Percentiles rank a stretch among this genome's conserved stretches.
phyloP scores from a whole-genome alignment of 225 moss, liverwort and hornwort species.

The Polytrichum formosum region DNA sequence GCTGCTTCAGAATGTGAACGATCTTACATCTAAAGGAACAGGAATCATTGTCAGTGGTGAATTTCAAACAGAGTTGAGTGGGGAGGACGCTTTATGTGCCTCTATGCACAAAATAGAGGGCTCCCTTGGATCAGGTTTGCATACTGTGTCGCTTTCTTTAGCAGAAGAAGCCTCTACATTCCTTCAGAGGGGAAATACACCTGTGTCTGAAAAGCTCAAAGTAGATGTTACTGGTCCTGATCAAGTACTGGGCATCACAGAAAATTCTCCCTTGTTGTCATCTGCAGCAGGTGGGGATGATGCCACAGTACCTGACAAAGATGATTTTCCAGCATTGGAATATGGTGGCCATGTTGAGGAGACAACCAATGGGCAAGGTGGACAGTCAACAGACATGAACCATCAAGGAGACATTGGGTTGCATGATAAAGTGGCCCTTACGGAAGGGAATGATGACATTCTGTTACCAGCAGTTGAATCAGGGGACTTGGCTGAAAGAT shows the following conservation, averaged over 20 bases:
- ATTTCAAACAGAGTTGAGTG: neutral
- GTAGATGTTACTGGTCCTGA: slow-evolving; percentile 1
- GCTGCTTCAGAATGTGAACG: slow-evolving; percentile 4
- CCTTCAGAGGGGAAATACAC: neutral
- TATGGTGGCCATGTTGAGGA: neutral
- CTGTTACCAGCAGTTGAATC: slow-evolving; percentile 1
- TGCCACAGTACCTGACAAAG: slow-evolving; percentile 2
- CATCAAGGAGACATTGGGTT: too few species aligned
- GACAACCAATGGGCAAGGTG: slow-evolving; percentile 3
- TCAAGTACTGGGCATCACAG: neutral
- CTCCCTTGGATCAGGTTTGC: neutral
- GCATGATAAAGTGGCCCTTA: neutral
- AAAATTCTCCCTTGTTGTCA: neutral
- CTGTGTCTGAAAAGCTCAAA: neutral
- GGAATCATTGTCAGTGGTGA: neutral
- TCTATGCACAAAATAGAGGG: slow-evolving; percentile 4
- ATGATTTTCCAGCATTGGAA: neutral
- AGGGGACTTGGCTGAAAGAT: neutral
- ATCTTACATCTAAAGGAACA: neutral
- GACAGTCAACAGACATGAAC: neutral
- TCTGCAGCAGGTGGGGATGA: slow-evolving; percentile 3
- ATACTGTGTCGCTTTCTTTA: slow-evolving; percentile 4
- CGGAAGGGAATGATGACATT: slow-evolving; percentile 28
- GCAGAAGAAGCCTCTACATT: slow-evolving; percentile 8
- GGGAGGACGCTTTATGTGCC: neutral